A percentile compares a stretch with the other conserved stretches of the same genome.
These are phyloP conservation scores for Gymnopilus dilepis DNA, from an alignment of 768 basidiomycete genomes.

Conservation along the genomic window DNA sequence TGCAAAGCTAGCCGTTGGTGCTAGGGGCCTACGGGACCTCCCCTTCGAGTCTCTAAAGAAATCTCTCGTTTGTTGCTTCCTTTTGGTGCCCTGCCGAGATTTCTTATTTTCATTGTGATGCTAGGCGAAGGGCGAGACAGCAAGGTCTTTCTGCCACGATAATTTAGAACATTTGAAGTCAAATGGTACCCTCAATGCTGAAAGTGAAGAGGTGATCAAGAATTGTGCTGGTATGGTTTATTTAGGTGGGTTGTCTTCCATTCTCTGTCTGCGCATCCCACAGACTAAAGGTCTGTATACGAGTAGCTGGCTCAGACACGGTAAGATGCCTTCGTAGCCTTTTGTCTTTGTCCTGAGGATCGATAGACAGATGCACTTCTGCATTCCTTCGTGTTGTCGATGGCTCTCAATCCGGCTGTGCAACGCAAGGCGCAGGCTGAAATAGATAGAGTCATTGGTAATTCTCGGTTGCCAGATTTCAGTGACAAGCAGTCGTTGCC, in stretches of 20 bases:
- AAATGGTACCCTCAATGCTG: constrained; percentile 20
- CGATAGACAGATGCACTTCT: constrained; percentile 34
- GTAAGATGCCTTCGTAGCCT: constrained; percentile 3
- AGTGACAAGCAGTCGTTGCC: constrained; percentile 43
- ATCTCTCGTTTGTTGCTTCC: constrained; percentile 26
- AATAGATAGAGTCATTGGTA: constrained; percentile 45
- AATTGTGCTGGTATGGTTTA: constrained; percentile 49
- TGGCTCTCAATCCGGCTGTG: constrained; percentile 46
- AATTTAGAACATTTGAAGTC: constrained; percentile 29
- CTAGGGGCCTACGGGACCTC: constrained; percentile 27
- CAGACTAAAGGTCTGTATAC: no score
- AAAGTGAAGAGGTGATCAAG: constrained; percentile 40
- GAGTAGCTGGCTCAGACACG: constrained; percentile 25
- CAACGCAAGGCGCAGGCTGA: constrained; percentile 49
- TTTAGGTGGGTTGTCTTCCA: constrained; percentile 33
- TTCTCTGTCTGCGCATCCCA: background rate
- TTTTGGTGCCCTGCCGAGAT: background rate
- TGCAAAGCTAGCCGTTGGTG: constrained; percentile 24
- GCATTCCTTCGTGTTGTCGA: constrained; percentile 36
- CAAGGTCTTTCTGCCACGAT: constrained; percentile 32
- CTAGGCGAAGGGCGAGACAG: constrained; percentile 29
- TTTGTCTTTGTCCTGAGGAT: background rate
- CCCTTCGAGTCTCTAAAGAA: constrained; percentile 36
- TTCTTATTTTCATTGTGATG: background rate
- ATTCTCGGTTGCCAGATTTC: constrained; percentile 46